A percentile compares a stretch with the other conserved stretches of the same genome.
Evolutionary conservation across 768 basidiomycete genomes (phyloP).

Genomic region (Mycena floridula): DNA sequence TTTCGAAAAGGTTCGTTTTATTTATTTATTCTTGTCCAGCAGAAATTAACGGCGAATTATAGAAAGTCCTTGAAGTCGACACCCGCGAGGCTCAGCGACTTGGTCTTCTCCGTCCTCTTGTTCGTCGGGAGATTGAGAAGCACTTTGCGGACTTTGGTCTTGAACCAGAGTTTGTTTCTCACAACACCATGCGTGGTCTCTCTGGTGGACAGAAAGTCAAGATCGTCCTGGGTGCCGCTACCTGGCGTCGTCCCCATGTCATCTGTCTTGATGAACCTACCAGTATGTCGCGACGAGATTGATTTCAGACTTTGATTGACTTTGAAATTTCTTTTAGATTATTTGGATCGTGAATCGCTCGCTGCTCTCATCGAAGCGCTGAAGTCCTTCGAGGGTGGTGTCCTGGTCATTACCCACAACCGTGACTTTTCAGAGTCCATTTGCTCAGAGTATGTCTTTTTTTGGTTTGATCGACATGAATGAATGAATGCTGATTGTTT

Average conservation of each 20-base stretch:
- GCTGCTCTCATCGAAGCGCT: slow-evolving; percentile 98
- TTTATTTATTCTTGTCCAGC: background rate
- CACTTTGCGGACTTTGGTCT: slow-evolving; percentile 99
- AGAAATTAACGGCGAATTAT: slow-evolving; percentile 10
- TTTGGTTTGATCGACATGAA: background rate
- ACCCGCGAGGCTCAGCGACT: slow-evolving; percentile 96
- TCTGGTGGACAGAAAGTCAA: slow-evolving; percentile 99
- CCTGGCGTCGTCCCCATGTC: slow-evolving; percentile 98
- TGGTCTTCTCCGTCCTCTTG: slow-evolving; percentile 91
- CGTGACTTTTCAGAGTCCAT: slow-evolving; percentile 98
- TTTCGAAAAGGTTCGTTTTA: slow-evolving; percentile 74
- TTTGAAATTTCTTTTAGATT: slow-evolving; percentile 48
- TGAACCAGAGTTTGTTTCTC: slow-evolving; percentile 97
- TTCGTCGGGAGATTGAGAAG: slow-evolving; percentile 98
- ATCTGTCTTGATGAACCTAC: slow-evolving; percentile 97
- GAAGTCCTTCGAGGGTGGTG: slow-evolving; percentile 98
- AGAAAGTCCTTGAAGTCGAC: slow-evolving; percentile 96
- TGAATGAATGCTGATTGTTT: slow-evolving; percentile 1
- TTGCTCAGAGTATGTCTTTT: slow-evolving; percentile 68
- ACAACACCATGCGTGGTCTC: slow-evolving; percentile 99
- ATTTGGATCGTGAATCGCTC: slow-evolving; percentile 98
- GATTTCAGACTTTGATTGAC: too few relatives aligned
- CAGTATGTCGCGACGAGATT: slow-evolving; percentile 61
- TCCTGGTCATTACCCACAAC: slow-evolving; percentile 96
- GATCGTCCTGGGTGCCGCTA: slow-evolving; percentile 96